phyloP scores from a whole-genome alignment of 1,284 basidiomycete genomes.

The Hymenochaete sp. region DNA sequence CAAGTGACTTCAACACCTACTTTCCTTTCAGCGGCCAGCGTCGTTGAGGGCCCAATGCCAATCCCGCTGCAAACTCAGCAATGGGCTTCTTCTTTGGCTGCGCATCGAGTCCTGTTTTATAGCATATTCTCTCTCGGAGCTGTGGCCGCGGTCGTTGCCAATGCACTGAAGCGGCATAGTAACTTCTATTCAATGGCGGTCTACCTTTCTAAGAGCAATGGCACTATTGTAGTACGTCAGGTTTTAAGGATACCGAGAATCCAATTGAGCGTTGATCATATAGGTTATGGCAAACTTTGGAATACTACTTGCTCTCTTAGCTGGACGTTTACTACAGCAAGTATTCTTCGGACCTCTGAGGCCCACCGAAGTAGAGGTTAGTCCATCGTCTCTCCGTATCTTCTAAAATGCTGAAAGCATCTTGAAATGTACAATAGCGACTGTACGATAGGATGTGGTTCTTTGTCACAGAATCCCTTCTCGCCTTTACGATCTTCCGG shows the following conservation, averaged over 20 bases:
- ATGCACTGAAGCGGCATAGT: slow-evolving; percentile 75
- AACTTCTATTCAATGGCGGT: slow-evolving; percentile 95
- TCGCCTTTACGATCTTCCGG: slow-evolving; percentile 95
- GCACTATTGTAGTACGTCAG: slow-evolving; percentile 71
- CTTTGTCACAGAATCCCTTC: slow-evolving; percentile 90
- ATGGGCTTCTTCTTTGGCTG: slow-evolving; percentile 41
- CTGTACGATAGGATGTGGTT: slow-evolving; percentile 96
- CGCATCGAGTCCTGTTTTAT: slow-evolving; percentile 65
- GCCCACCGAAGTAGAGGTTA: slow-evolving; percentile 85
- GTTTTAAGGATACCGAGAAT: not conserved
- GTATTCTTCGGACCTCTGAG: slow-evolving; percentile 91
- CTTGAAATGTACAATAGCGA: slow-evolving; percentile 42
- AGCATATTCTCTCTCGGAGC: slow-evolving; percentile 59
- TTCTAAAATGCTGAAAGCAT: slow-evolving; percentile 6
- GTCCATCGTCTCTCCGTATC: slow-evolving; percentile 22
- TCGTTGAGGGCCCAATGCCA: not conserved
- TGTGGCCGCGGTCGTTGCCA: slow-evolving; percentile 62
- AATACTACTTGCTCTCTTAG: slow-evolving; percentile 67
- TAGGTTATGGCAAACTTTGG: slow-evolving; percentile 93
- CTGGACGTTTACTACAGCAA: slow-evolving; percentile 72
- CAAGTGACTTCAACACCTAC: no score
- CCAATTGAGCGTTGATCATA: not conserved
- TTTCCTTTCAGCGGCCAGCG: no score
- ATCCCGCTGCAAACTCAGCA: slow-evolving; percentile 29
- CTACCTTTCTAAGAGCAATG: slow-evolving; percentile 85